These are phyloP conservation scores for Ustanciosporium gigantosporum DNA, from an alignment of 1,284 basidiomycete genomes.

Conservation along the genomic window DNA sequence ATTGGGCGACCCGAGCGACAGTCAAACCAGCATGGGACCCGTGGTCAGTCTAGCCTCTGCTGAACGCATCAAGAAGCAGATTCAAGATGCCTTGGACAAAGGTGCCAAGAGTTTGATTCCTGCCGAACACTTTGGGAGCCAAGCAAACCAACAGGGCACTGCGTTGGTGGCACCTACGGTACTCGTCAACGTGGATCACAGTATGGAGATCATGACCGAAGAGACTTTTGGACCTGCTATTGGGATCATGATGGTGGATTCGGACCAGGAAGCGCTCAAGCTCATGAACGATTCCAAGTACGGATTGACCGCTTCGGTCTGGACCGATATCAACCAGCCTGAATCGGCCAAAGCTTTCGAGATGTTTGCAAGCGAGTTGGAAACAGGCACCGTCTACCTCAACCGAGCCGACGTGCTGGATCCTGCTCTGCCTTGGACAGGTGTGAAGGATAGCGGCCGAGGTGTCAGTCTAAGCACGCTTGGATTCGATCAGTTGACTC, in stretches of 20 bases:
- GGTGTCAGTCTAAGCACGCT: conserved; percentile 87
- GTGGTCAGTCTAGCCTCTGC: conserved; percentile 86
- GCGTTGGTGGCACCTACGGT: conserved; percentile 87
- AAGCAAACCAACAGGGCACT: conserved; percentile 68
- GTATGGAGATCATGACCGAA: conserved; percentile 89
- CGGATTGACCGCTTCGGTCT: conserved; percentile 88
- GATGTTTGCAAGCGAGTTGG: conserved; percentile 72
- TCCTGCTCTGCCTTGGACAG: conserved; percentile 89
- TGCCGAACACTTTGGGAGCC: conserved; percentile 69
- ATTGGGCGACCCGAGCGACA: conserved; percentile 79
- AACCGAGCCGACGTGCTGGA: conserved; percentile 77
- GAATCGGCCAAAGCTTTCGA: conserved; percentile 74
- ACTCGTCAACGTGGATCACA: conserved; percentile 82
- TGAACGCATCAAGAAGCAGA: conserved; percentile 78
- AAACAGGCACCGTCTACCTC: conserved; percentile 88
- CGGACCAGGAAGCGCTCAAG: conserved; percentile 79
- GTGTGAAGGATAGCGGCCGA: conserved; percentile 87
- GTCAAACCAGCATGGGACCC: conserved; percentile 80
- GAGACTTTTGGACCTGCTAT: conserved; percentile 75
- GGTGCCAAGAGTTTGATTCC: conserved; percentile 21
- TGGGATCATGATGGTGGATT: conserved; percentile 83
- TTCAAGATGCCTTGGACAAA: conserved; percentile 69
- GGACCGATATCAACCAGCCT: conserved; percentile 73
- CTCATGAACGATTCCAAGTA: conserved; percentile 97
- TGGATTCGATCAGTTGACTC: conserved; percentile 63